Evolutionary conservation across 192 early-diverging fungal genomes (phyloP).

Genomic region (Lobosporangium transversale): DNA sequence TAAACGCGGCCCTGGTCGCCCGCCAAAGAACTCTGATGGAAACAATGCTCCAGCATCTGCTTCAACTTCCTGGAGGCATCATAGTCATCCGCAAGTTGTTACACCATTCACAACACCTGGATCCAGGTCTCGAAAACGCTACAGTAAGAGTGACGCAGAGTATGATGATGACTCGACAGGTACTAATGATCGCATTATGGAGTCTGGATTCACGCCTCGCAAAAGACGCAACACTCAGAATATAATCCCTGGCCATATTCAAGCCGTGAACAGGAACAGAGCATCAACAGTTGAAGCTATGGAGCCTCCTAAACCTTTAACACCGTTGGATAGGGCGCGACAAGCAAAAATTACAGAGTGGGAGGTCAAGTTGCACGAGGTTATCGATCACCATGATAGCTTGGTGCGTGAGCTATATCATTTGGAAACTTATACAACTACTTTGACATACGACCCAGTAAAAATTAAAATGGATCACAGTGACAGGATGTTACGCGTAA

Average conservation of each 20-base stretch:
- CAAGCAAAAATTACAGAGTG: constrained; percentile 48
- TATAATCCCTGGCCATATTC: neutral
- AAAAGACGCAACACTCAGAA: constrained; percentile 19
- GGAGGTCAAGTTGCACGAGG: constrained; percentile 54
- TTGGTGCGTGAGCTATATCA: constrained; percentile 68
- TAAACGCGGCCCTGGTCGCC: constrained; percentile 44
- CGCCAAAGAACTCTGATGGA: constrained; percentile 19
- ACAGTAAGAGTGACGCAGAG: constrained; percentile 26
- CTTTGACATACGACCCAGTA: constrained; percentile 63
- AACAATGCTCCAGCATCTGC: constrained; percentile 3
- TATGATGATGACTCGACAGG: constrained; percentile 7
- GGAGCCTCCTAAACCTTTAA: constrained; percentile 31
- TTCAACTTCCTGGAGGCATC: constrained; percentile 17
- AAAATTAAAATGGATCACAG: constrained; percentile 61
- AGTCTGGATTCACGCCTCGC: constrained; percentile 26
- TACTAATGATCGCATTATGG: neutral
- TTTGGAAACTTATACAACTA: constrained; percentile 61
- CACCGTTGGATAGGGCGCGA: constrained; percentile 58
- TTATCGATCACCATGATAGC: constrained; percentile 64
- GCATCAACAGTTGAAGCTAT: neutral
- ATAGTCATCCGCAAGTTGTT: constrained; percentile 2
- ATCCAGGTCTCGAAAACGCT: constrained; percentile 23
- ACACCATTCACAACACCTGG: no score
- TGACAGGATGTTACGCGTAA: constrained; percentile 64
- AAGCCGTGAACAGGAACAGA: neutral